Percentiles rank a stretch among this genome's conserved stretches.
phyloP scores from a whole-genome alignment of 257 asterid species.

The Solanum piurae region DNA sequence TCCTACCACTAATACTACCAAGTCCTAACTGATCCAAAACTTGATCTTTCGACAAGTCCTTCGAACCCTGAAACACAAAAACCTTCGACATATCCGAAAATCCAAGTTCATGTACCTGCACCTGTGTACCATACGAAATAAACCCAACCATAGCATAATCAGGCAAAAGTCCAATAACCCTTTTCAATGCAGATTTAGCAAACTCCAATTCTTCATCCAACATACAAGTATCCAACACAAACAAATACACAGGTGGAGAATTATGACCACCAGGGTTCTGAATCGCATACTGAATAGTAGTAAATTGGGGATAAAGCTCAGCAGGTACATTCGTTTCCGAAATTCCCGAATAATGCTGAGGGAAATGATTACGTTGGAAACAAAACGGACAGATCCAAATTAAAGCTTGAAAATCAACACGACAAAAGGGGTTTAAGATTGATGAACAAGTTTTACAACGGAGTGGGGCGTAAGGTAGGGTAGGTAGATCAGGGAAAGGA shows the following conservation, averaged over 20 bases:
- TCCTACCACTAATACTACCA: slow-evolving; percentile 19
- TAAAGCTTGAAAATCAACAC: slow-evolving; percentile 73
- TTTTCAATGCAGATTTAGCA: slow-evolving; percentile 75
- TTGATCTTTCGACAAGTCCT: slow-evolving; percentile 73
- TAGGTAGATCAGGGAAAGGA: slow-evolving; percentile 61
- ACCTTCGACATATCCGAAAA: slow-evolving; percentile 83
- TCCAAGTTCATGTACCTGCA: slow-evolving; percentile 92
- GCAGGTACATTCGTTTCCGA: slow-evolving; percentile 76
- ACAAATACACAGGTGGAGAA: slow-evolving; percentile 36
- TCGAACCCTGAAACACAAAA: slow-evolving; percentile 77
- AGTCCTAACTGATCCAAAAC: slow-evolving; percentile 90
- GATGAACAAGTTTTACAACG: slow-evolving; percentile 83
- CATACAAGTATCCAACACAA: slow-evolving; percentile 86
- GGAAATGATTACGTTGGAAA: slow-evolving; percentile 75
- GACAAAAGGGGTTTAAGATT: slow-evolving; percentile 58
- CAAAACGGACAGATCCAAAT: slow-evolving; percentile 99
- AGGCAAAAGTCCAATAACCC: slow-evolving; percentile 85
- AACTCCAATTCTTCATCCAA: slow-evolving; percentile 80
- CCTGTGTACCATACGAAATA: slow-evolving; percentile 90
- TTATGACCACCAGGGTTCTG: background rate
- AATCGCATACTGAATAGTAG: slow-evolving; percentile 56
- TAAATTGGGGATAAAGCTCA: slow-evolving; percentile 76
- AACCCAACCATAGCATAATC: slow-evolving; percentile 96
- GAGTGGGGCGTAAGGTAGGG: slow-evolving; percentile 64
- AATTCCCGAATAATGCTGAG: slow-evolving; percentile 54